Percentiles rank a stretch among this genome's conserved stretches.
Evolutionary conservation across 1,284 basidiomycete genomes (phyloP).

Genomic region (Pascua guehoae): DNA sequence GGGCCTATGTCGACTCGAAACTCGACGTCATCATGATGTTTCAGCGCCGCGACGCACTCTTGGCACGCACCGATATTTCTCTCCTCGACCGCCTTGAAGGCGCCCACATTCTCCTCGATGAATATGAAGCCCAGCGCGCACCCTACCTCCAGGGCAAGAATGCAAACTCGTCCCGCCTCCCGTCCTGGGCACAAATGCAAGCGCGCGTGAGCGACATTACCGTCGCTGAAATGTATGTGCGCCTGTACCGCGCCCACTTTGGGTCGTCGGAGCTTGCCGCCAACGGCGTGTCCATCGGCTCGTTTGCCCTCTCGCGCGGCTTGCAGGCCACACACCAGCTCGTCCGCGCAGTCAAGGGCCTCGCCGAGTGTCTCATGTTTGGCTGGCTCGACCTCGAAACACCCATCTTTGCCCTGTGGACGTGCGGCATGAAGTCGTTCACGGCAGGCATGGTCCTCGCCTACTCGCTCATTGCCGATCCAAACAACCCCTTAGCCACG

Average conservation of each 20-base stretch:
- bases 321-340: background rate
- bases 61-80: background rate
- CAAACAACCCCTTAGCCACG: background rate
- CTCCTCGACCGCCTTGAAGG: constrained; percentile 1
- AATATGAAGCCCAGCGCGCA: background rate
- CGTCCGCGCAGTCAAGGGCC: background rate
- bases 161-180: constrained; percentile 34
- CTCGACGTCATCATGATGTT: background rate
- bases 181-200: constrained; percentile 37
- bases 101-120: background rate
- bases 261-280: background rate
- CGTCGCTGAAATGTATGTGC: background rate
- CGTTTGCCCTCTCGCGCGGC: background rate
- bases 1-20: constrained; percentile 1
- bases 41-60: background rate
- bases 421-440: constrained; percentile 4
- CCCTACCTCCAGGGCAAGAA: background rate
- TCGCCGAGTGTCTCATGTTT: background rate
- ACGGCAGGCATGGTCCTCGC: constrained; percentile 5
- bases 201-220: constrained; percentile 26
- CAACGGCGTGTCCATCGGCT: background rate
- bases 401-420: constrained; percentile 5
- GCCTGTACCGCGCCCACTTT: constrained; percentile 1
- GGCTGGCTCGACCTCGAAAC: constrained; percentile 1
- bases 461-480: constrained; percentile 2